A percentile compares a stretch with the other conserved stretches of the same genome.
Evolutionary conservation across 108 stramenopile genomes (phyloP).

Genomic region (Stephanodiscus minutulus): DNA sequence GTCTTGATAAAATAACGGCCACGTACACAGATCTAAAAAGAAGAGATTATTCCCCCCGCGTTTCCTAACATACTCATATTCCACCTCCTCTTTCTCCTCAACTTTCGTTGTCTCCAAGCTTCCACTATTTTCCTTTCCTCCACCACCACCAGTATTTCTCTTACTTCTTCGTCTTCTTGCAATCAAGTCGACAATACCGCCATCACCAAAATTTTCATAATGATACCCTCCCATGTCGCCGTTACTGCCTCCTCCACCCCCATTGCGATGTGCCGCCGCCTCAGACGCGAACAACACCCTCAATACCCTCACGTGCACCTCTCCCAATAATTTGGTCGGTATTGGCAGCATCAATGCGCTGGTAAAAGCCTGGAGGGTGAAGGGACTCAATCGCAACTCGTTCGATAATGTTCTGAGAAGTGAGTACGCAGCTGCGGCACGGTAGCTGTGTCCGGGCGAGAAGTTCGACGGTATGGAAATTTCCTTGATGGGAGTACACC

Average conservation of each 20-base stretch:
- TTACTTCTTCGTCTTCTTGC: constrained; percentile 1
- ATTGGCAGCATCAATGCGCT: constrained; percentile 66
- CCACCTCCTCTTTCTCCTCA: neutral
- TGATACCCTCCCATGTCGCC: constrained; percentile 49
- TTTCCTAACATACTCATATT: constrained; percentile 41
- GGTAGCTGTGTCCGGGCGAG: constrained; percentile 40
- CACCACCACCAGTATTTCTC: neutral
- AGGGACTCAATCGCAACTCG: constrained; percentile 71
- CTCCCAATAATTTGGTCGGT: constrained; percentile 67
- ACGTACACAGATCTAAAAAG: constrained; percentile 69
- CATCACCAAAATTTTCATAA: constrained; percentile 51
- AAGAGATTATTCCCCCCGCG: constrained; percentile 76
- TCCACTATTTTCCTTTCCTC: neutral
- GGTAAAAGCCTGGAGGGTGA: constrained; percentile 74
- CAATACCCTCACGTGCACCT: constrained; percentile 73
- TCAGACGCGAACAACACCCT: constrained; percentile 56
- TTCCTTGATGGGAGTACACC: constrained; percentile 6
- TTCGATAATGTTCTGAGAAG: constrained; percentile 75
- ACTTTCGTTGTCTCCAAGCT: neutral
- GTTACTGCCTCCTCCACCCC: neutral
- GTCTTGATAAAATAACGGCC: constrained; percentile 87
- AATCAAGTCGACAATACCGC: constrained; percentile 26
- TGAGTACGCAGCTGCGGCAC: constrained; percentile 74
- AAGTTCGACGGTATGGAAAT: constrained; percentile 34
- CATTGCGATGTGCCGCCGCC: neutral